Conservation (phyloP, 2,329 filamentous ascomycete genomes). For the Raffaelea ambrosiae region DNA sequence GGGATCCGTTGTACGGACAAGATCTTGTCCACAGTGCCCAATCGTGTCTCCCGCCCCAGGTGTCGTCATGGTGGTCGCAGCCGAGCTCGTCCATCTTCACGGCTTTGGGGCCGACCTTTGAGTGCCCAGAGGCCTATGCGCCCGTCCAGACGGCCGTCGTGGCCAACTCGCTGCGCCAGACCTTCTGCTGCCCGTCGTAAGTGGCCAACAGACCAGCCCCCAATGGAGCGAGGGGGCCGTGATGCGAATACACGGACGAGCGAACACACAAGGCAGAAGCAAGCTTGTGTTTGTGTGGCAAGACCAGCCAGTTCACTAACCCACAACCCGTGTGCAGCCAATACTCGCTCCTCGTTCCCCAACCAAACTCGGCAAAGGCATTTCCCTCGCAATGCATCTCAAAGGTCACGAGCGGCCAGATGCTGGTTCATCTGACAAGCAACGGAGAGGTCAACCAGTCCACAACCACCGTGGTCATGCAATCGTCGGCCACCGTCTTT, state of each 20-base stretch:
- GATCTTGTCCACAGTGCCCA: not conserved
- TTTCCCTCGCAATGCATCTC: slow-evolving; percentile 8
- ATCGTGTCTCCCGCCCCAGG: slow-evolving; percentile 3
- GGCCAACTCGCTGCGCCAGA: slow-evolving; percentile 4
- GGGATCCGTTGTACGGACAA: slow-evolving; percentile 6
- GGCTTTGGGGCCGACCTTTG: slow-evolving; percentile 4
- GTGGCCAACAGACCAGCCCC: not conserved
- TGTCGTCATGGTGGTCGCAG: slow-evolving; percentile 5
- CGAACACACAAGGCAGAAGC: no score
- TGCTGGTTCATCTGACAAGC: not conserved
- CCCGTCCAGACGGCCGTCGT: slow-evolving; percentile 6
- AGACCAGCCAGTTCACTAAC: not conserved
- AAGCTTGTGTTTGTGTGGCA: no score
- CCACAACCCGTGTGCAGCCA: not conserved
- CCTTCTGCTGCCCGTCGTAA: slow-evolving; percentile 7
- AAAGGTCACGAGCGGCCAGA: slow-evolving; percentile 5
- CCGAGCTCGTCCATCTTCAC: not conserved
- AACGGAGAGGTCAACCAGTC: not conserved
- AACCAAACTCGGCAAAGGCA: not conserved
- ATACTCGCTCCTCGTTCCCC: slow-evolving; percentile 6
- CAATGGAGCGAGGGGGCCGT: no score
- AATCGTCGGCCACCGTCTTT: slow-evolving; percentile 1
- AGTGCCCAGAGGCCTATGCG: slow-evolving; percentile 4
- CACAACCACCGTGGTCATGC: slow-evolving; percentile 1
- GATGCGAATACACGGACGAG: no score